Evolutionary conservation across 768 basidiomycete genomes (phyloP), one percentile per base, ranked within the genome.

Genomic region (Lactifluus subvellereus): DNA sequence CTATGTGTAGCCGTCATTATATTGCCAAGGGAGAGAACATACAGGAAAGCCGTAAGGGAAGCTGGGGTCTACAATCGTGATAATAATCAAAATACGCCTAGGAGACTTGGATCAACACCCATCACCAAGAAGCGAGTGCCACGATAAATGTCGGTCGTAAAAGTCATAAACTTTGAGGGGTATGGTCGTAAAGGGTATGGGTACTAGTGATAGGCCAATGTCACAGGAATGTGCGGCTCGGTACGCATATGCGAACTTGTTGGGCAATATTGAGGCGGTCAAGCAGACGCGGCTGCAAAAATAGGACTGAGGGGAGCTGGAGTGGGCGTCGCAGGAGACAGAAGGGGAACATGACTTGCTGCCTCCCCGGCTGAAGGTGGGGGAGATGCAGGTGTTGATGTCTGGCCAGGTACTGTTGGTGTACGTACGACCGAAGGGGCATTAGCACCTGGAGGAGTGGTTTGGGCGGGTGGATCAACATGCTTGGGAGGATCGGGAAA

Each of bases 401-500:
- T 45, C 50, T 32, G 18, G 22, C n/a, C 14, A 22, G 56, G 27
- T 1, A n/a, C n/a, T 14, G 48, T 45, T 35, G 61, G 20, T 16
- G 27, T 37, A 0, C n/a, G 54, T 16, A 8, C 54, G 2, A 40
- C 43, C 22, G 30, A 7, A 42, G 57, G 40, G 1, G 47, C 6
- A 10, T 59, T 43, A n/a, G 16, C 43, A 35, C 42, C 18, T 22
- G 45, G 57, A 6, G 40, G 56, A 9, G 66, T 49, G 16, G 51
- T 42, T 22, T 43, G 37, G n/a, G 53, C 40, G 20, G 53, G 22
- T 13, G 61, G 49, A n/a, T 62, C 56, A 2, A 60, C 18, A 43
- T 38, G 10, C 6, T 65, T 43, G 4, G 73, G 72, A 49, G 76
- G 74, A 6, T 76, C 72, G 40, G 84, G 61, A 63, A 83, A 92